These are phyloP conservation scores for Russula sp. DNA, from an alignment of 768 basidiomycete species.

Conservation along the genomic window DNA sequence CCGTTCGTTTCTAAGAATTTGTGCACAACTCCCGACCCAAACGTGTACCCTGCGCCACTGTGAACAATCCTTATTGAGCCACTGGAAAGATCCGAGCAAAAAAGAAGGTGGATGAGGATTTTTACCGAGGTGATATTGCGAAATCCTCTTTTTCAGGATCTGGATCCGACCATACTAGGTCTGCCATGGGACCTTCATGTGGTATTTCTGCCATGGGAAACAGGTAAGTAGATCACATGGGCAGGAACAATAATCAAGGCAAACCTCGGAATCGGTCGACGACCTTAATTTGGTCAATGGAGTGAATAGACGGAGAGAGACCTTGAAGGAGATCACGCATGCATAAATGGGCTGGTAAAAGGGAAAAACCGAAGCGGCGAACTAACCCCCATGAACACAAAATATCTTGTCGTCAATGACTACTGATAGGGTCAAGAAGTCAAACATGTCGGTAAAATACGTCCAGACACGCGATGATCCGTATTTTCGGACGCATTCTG, in stretches of 20 bases:
- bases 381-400: slow-evolving; percentile 93
- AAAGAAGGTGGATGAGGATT: slow-evolving; percentile 29
- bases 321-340: slow-evolving; percentile 45
- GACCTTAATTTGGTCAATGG: slow-evolving; percentile 99
- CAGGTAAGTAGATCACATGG: slow-evolving; percentile 7
- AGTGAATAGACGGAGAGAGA: slow-evolving; percentile 96
- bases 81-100: slow-evolving; percentile 25
- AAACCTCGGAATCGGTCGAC: slow-evolving; percentile 96
- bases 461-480: slow-evolving; percentile 96
- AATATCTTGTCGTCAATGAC: slow-evolving; percentile 99
- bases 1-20: slow-evolving; percentile 95
- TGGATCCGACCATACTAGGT: slow-evolving; percentile 99
- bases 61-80: slow-evolving; percentile 9
- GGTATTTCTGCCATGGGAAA: slow-evolving; percentile 76
- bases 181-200: slow-evolving; percentile 99
- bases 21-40: slow-evolving; percentile 95
- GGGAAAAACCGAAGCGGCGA: slow-evolving; percentile 13
- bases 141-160: slow-evolving; percentile 99
- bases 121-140: slow-evolving; percentile 92
- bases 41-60: slow-evolving; percentile 98
- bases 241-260: slow-evolving; percentile 10
- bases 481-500: slow-evolving; percentile 97
- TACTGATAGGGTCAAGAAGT: slow-evolving; percentile 94
- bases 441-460: slow-evolving; percentile 99
- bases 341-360: slow-evolving; percentile 16